Percentiles rank a stretch among this genome's conserved stretches.
Conservation (phyloP, 2,329 filamentous ascomycete genomes). For the Aspergillus novoparasiticus region DNA sequence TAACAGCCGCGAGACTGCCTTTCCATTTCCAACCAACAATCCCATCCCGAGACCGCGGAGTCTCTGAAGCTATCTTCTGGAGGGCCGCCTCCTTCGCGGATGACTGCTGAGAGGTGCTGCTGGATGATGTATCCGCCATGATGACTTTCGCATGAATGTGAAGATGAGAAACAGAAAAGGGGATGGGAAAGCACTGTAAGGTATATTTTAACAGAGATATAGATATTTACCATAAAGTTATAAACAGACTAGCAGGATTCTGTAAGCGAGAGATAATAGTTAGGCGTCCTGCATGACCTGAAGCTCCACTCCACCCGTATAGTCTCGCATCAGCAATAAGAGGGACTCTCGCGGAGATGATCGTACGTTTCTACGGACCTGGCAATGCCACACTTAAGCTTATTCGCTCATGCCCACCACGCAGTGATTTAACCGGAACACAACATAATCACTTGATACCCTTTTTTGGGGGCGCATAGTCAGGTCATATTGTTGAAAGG, state of each 20-base stretch:
- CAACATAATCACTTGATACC: too few species aligned
- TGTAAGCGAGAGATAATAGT: neutral
- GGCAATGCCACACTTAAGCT: too few species aligned
- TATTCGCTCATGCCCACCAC: fast-evolving
- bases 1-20: slow-evolving; percentile 12
- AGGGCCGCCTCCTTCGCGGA: neutral
- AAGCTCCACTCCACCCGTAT: too few species aligned
- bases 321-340: neutral
- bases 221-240: fast-evolving
- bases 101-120: too few species aligned
- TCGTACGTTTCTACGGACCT: too few species aligned
- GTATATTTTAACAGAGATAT: neutral
- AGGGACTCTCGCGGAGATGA: neutral
- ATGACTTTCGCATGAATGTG: neutral
- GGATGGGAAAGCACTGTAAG: too few species aligned
- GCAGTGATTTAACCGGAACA: too few species aligned
- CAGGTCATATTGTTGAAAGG: too few species aligned
- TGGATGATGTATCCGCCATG: neutral
- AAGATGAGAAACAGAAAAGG: neutral
- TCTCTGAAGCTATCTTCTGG: neutral
- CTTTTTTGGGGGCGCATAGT: too few species aligned
- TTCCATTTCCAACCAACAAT: slow-evolving; percentile 18
- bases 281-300: neutral
- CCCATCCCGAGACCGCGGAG: neutral
- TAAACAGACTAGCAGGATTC: neutral